Evolutionary conservation across 257 asterid species (phyloP), one percentile per base, ranked within the genome.

Genomic region (Primulina huaijiensis): DNA sequence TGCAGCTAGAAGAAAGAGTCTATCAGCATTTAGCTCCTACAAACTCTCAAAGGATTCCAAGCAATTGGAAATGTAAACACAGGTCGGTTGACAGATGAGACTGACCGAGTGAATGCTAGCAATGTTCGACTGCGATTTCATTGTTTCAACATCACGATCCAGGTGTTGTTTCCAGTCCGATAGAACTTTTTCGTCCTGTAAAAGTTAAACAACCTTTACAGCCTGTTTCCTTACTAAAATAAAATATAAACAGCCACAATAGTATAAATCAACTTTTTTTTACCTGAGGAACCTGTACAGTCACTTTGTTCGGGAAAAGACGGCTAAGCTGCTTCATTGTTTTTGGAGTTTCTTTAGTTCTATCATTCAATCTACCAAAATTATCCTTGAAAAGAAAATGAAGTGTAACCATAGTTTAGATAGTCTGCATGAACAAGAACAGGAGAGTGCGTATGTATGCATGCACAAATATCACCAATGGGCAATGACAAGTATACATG

Each of bases 241-340:
- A 27, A 27, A 27, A 53, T 33, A 68, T n/a, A 50, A 35, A 34
- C 46, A 65, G 38, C 35, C 63, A 65, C 31, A 60, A 14, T 50
- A 50, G 6, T 21, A 30, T 50, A 57, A 29, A 55, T 67, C 65
- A 70, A 62, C 57, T 37, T n/a, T 27, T 38, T 7, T 75, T 80
- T 80, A 92, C 98, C 95, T 90, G 98, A 61, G 98, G 98, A 72
- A 84, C 81, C 82, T 88, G 97, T 77, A 92, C 84, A 60, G 88
- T 75, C 62, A 92, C 92, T 92, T 90, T 92, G 85, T 92, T 92
- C 21, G 96, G 98, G 72, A 92, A 92, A 77, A 92, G 92, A 16
- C 96, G 96, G 70, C 78, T 80, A 71, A 92, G 89, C 78, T 86
- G 96, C 87, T 90, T 90, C 88, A 82, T 71, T 69, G 88, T 80